A percentile compares a stretch with the other conserved stretches of the same genome.
Conservation (phyloP, 306 rosid genomes). For the Lablab purpureus region DNA sequence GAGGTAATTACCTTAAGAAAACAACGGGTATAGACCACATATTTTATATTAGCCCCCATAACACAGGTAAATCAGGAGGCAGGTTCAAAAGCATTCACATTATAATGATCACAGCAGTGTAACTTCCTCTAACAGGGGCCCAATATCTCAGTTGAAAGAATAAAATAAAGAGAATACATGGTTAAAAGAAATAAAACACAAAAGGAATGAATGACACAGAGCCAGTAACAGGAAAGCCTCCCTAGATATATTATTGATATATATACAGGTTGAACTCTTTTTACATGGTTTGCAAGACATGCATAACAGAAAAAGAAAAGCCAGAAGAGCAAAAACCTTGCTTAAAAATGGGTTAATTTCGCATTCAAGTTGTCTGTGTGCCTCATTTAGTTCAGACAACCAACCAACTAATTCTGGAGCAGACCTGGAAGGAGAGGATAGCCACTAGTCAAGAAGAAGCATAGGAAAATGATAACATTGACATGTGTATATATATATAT, state of each 20-base stretch:
- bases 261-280: constrained; percentile 23
- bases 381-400: constrained; percentile 81
- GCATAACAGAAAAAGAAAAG: neutral
- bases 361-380: constrained; percentile 70
- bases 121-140: constrained; percentile 4
- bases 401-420: constrained; percentile 83
- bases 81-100: neutral
- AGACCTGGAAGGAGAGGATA: constrained; percentile 61
- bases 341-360: constrained; percentile 70
- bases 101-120: neutral
- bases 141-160: constrained; percentile 23
- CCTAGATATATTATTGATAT: constrained; percentile 7
- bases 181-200: neutral
- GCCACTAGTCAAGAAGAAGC: neutral
- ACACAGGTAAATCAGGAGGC: constrained; percentile 8
- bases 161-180: neutral
- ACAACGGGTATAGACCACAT: neutral
- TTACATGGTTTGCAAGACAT: constrained; percentile 2
- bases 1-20: neutral
- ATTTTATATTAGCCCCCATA: neutral
- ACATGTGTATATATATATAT: neutral
- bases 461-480: neutral
- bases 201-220: neutral
- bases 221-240: constrained; percentile 14
- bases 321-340: constrained; percentile 61